phyloP scores from a whole-genome alignment of 306 rosid genomes.

The Crotalaria pallida region DNA sequence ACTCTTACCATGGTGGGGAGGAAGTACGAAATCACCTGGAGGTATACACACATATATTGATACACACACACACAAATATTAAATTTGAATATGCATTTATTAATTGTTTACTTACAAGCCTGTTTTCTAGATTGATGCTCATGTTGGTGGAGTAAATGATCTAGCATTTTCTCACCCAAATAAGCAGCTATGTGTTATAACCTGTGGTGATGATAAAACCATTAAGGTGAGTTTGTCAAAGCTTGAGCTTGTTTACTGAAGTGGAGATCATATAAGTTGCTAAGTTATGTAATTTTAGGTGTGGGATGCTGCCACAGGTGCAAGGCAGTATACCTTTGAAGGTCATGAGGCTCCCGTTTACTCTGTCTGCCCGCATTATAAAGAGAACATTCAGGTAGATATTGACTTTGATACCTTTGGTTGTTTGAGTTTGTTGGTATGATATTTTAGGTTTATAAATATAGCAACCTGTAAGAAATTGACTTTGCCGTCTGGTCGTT shows the following conservation, averaged over 20 bases:
- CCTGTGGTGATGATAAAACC: constrained; percentile 79
- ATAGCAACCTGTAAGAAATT: background rate
- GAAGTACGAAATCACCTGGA: constrained; percentile 68
- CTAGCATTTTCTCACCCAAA: constrained; percentile 81
- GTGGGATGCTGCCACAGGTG: constrained; percentile 87
- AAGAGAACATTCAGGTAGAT: constrained; percentile 82
- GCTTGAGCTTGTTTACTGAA: constrained; percentile 14
- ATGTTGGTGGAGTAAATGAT: constrained; percentile 81
- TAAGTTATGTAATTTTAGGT: constrained; percentile 47
- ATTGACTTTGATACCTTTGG: background rate
- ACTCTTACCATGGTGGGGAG: constrained; percentile 59
- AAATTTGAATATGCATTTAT: background rate
- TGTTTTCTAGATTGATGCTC: constrained; percentile 73
- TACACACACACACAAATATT: background rate
- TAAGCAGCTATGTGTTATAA: constrained; percentile 79
- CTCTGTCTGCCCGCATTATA: constrained; percentile 89
- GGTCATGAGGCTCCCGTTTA: constrained; percentile 95
- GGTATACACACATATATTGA: constrained; percentile 32
- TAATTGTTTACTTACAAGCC: background rate
- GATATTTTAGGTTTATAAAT: background rate
- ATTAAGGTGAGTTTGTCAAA: constrained; percentile 48
- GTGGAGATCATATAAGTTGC: constrained; percentile 9
- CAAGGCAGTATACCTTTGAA: constrained; percentile 70
- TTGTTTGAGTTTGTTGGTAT: background rate
- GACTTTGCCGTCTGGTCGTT: background rate